phyloP scores from a whole-genome alignment of 768 basidiomycete species.

The Lactifluus hygrophoroides region DNA sequence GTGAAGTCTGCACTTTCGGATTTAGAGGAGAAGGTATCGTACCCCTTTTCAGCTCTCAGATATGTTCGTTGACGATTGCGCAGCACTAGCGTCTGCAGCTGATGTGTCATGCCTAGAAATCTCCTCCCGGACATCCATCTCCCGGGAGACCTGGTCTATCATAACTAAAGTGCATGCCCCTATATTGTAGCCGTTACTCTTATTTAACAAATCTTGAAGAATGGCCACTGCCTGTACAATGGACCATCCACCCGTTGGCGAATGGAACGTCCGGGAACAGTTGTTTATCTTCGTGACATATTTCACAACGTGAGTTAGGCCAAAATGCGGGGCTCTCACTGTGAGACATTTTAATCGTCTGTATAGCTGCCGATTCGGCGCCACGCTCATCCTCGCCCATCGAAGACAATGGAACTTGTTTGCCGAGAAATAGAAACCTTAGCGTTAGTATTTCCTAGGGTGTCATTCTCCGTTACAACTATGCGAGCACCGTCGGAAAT shows the following conservation, averaged over 20 bases:
- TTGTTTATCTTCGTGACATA: slow-evolving; percentile 76
- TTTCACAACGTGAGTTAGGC: slow-evolving; percentile 84
- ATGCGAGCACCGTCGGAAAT: slow-evolving; percentile 32
- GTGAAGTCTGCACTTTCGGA: slow-evolving; percentile 62
- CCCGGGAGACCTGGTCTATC: slow-evolving; percentile 62
- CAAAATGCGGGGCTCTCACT: background rate
- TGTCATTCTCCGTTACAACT: slow-evolving; percentile 63
- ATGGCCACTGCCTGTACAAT: slow-evolving; percentile 54
- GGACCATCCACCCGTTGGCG: slow-evolving; percentile 73
- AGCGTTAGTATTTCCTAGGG: slow-evolving; percentile 62
- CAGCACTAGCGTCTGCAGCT: slow-evolving; percentile 79
- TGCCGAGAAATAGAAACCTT: slow-evolving; percentile 65
- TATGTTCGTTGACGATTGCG: background rate
- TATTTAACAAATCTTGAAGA: slow-evolving; percentile 33
- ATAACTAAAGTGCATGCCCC: slow-evolving; percentile 58
- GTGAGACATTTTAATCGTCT: background rate
- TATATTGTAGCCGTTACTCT: background rate
- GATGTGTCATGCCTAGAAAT: slow-evolving; percentile 78
- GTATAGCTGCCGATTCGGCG: slow-evolving; percentile 73
- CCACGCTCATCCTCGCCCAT: slow-evolving; percentile 51
- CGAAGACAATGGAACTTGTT: slow-evolving; percentile 56
- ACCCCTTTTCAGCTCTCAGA: background rate
- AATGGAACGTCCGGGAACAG: slow-evolving; percentile 67
- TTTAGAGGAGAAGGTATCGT: slow-evolving; percentile 88
- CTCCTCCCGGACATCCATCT: slow-evolving; percentile 57